phyloP scores from a whole-genome alignment of 139 green algal species.

The Diplosphaera chodatii region DNA sequence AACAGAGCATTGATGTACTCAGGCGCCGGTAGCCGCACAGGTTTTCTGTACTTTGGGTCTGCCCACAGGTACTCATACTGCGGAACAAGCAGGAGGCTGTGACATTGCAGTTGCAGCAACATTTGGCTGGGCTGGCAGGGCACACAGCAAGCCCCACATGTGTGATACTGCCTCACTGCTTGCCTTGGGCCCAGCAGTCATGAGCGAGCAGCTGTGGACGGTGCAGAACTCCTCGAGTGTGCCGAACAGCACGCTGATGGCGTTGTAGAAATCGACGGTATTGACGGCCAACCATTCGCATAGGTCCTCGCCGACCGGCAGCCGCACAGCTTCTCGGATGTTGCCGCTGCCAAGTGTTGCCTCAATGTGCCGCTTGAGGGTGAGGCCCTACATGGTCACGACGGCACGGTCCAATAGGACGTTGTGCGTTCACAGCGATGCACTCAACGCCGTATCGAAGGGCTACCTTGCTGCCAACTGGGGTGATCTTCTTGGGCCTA shows the following conservation, averaged over 20 bases:
- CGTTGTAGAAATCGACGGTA: constrained; percentile 95
- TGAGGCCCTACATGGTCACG: no score
- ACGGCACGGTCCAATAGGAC: no score
- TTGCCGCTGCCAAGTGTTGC: constrained; percentile 81
- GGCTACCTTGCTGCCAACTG: constrained; percentile 77
- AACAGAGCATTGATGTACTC: constrained; percentile 96
- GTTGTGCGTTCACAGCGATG: no score
- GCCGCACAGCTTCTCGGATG: constrained; percentile 72
- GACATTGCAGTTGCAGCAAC: no score
- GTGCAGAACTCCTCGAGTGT: constrained; percentile 95
- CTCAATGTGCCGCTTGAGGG: constrained; percentile 88
- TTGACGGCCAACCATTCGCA: constrained; percentile 89
- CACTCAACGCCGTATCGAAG: no score
- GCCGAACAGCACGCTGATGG: constrained; percentile 86
- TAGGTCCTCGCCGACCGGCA: constrained; percentile 84
- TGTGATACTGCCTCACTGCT: no score
- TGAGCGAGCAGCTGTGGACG: constrained; percentile 79
- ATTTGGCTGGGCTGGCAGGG: no score
- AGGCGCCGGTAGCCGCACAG: constrained; percentile 82
- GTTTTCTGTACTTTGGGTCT: constrained; percentile 91
- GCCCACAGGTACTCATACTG: constrained; percentile 99
- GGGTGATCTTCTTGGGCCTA: constrained; percentile 69
- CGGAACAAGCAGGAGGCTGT: no score
- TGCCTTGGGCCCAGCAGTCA: constrained; percentile 91
- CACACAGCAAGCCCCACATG: no score